Evolutionary conservation across 1,284 basidiomycete genomes (phyloP).

Genomic region (Cryptococcus floricola): DNA sequence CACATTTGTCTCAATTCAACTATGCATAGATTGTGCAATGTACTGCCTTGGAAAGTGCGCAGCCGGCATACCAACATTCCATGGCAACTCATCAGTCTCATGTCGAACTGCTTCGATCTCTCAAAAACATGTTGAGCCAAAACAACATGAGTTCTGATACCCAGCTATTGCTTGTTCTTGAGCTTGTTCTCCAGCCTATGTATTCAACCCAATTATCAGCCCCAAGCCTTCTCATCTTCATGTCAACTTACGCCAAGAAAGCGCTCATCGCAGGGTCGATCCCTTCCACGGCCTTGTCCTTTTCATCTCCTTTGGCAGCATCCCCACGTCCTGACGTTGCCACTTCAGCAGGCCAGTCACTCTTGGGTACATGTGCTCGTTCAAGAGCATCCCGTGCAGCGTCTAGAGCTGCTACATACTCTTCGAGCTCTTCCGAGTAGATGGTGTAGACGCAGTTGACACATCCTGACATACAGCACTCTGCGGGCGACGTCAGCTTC

Average conservation of each 20-base stretch:
- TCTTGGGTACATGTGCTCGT: conserved; percentile 55
- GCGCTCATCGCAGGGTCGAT: conserved; percentile 34
- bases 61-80: background rate
- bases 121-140: background rate
- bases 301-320: conserved; percentile 13
- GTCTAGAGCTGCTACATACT: conserved; percentile 59
- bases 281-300: conserved; percentile 9
- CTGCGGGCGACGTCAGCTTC: conserved; percentile 47
- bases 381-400: conserved; percentile 56
- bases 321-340: conserved; percentile 9
- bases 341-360: conserved; percentile 62
- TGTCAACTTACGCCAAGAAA: conserved; percentile 31
- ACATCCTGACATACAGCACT: conserved; percentile 90
- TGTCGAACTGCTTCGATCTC: background rate
- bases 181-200: conserved; percentile 31
- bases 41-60: background rate
- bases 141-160: background rate
- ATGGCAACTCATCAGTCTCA: too few relatives aligned
- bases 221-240: background rate
- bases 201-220: background rate
- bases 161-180: conserved; percentile 22
- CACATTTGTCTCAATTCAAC: background rate
- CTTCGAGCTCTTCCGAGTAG: conserved; percentile 70
- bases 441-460: conserved; percentile 83
- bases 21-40: background rate